These are phyloP conservation scores for Phalaenopsis hybrid DNA, from an alignment of 116 monocot species.

Conservation along the genomic window DNA sequence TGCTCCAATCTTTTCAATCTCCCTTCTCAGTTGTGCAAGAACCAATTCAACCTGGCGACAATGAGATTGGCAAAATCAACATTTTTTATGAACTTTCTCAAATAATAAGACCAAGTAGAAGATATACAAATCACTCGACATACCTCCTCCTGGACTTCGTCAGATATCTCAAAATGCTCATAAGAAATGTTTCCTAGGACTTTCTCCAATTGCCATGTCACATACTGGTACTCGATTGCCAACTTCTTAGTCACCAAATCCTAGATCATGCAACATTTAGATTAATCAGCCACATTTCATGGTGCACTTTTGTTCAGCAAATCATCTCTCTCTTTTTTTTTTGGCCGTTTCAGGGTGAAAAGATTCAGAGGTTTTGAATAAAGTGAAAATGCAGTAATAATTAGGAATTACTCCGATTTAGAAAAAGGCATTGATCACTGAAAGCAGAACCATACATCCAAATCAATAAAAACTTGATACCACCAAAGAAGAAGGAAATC, in stretches of 20 bases:
- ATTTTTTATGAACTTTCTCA: neutral
- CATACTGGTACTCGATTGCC: slow-evolving; percentile 57
- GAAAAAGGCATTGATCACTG: no score
- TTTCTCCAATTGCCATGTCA: slow-evolving; percentile 79
- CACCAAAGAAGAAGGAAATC: neutral
- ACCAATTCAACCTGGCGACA: slow-evolving; percentile 64
- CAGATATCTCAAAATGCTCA: slow-evolving; percentile 65
- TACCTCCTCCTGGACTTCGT: slow-evolving; percentile 92
- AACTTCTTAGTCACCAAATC: slow-evolving; percentile 27
- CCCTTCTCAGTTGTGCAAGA: slow-evolving; percentile 60
- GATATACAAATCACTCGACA: neutral
- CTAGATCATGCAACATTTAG: slow-evolving; percentile 24
- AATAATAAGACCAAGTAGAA: neutral
- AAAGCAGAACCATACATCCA: neutral
- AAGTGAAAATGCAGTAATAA: neutral
- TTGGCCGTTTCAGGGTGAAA: neutral
- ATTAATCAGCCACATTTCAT: slow-evolving; percentile 12
- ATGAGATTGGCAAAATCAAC: neutral
- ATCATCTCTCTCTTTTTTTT: neutral
- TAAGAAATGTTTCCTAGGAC: slow-evolving; percentile 53
- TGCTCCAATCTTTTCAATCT: slow-evolving; percentile 35
- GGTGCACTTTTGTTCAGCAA: neutral
- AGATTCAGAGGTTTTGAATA: neutral
- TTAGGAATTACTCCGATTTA: neutral
- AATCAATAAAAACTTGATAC: neutral